Evolutionary conservation across 106 monocot species (phyloP), one percentile per base, ranked within the genome.

Genomic region (Ottelia alismoides): DNA sequence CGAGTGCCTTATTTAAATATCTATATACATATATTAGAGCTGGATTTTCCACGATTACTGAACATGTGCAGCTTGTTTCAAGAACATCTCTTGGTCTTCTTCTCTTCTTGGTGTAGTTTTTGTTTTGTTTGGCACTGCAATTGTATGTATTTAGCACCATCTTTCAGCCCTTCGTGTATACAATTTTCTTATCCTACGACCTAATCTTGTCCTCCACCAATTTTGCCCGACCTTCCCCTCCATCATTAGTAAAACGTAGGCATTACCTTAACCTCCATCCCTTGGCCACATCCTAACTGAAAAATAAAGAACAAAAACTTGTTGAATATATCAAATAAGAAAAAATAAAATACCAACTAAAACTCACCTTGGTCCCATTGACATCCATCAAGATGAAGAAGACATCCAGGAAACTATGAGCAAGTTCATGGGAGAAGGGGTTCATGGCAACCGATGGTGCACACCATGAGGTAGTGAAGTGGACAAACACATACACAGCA

Each of bases 371-470:
- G 22, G 71, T 72, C 16, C 79, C 86, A 70, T 92, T 86, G 14
- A 92, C 92, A 74, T 92, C 92, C 3, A 87, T 77, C 44, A 60
- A 11, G 21, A 87, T 71, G 69, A 87, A 92, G 32, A 75, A 55
- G 22, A 83, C 32, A 26, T 83, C 67, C 11, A 44, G 76, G 45
- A 79, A 52, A 17, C 28, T 75, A 47, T 56, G 48, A 7, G 87
- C 82, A 29, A 92, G 63, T 22, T 80, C 82, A 54, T 87, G 87
- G 48, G 80, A 58, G 63, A 48, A 69, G n/a, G 76, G 52, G 67
- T 92, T 82, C 92, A 87, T 79, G 58, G 92, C 73, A 29, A 86
- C 66, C 16, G 86, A 92, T 51, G 92, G 86, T 2, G 83, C 76
- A 57, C 85, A 92, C 87, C 87, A 92, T 61, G 82, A 74, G 40